A percentile compares a stretch with the other conserved stretches of the same genome.
These are phyloP conservation scores for Juglanconis juglandina DNA, from an alignment of 2,329 filamentous ascomycete species.

Conservation along the genomic window DNA sequence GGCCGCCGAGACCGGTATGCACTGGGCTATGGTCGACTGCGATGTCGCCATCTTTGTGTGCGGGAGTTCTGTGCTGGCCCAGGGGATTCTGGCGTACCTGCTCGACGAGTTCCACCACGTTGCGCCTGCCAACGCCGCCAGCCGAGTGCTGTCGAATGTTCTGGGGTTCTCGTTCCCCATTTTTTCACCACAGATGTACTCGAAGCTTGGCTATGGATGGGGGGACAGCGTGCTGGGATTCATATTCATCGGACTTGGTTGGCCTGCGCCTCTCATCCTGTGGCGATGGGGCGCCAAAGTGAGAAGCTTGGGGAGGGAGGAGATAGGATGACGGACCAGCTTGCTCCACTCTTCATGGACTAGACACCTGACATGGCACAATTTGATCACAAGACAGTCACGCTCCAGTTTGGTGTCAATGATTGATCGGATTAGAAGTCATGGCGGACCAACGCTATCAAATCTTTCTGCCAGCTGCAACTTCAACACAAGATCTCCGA, in stretches of 20 bases:
- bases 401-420: no score
- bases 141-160: slow-evolving; percentile 49
- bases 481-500: background rate
- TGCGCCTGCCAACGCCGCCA: slow-evolving; percentile 45
- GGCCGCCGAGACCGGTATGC: slow-evolving; percentile 35
- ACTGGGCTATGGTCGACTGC: slow-evolving; percentile 56
- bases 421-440: no score
- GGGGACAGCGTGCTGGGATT: slow-evolving; percentile 35
- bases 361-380: no score
- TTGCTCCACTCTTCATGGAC: no score
- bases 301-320: slow-evolving; percentile 1
- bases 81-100: slow-evolving; percentile 52
- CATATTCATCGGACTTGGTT: slow-evolving; percentile 43
- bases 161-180: slow-evolving; percentile 55
- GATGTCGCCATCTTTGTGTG: slow-evolving; percentile 49
- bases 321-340: background rate
- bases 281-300: slow-evolving; percentile 15
- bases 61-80: slow-evolving; percentile 51
- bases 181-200: slow-evolving; percentile 39
- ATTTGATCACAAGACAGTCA: no score
- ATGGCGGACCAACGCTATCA: no score
- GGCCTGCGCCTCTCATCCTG: slow-evolving; percentile 34
- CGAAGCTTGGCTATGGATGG: slow-evolving; percentile 42
- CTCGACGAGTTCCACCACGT: slow-evolving; percentile 44
- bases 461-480: background rate